Evolutionary conservation across 164 flowering plant species (phyloP), one percentile per base, ranked within the genome.

Genomic region (Kingdonia uniflora): DNA sequence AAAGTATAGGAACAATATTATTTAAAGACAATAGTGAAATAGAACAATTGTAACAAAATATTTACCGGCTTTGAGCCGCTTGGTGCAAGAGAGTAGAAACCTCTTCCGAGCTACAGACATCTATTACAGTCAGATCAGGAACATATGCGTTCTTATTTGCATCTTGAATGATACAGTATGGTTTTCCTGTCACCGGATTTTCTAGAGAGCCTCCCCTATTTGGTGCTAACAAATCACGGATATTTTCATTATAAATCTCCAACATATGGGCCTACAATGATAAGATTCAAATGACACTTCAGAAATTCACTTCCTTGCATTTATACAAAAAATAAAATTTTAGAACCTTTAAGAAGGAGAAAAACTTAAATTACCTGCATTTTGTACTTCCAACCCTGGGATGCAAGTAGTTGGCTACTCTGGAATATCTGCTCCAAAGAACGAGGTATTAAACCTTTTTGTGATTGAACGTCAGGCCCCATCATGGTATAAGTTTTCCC

Each of bases 401-500:
- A 49, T 55, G 57, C 57, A 59, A 86, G 87, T 51, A 76, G 50
- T 47, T 86, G 92, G 67, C 77, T 81, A 16, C 84, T 79, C 64
- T 82, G 76, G 69, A 94, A 94, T 37, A 94, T 85, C 62, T 94
- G 99, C 59, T 94, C 96, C 16, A 94, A 62, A 1, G 96, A 82
- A 21, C 95, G 88, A 1, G 99, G 99, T 24, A 94, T 94, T 52
- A 94, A 51, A 25, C 99, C 99, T 56, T 85, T 86, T 60, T 74
- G 75, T 33, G 81, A 88, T 14, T 67, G 61, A 14, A 55, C 62
- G 50, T 84, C 90, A 2, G 97, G 90, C 46, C 63, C 99, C 99
- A 94, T 94, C 99, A 94, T 94, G 21, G 99, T 92, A 65, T 82
- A 76, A 15, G 99, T 92, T 70, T 92, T 92, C 5, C 97, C 98